Evolutionary conservation across 495 filamentous ascomycete species (phyloP).

Genomic region (Arthonia radiata): DNA sequence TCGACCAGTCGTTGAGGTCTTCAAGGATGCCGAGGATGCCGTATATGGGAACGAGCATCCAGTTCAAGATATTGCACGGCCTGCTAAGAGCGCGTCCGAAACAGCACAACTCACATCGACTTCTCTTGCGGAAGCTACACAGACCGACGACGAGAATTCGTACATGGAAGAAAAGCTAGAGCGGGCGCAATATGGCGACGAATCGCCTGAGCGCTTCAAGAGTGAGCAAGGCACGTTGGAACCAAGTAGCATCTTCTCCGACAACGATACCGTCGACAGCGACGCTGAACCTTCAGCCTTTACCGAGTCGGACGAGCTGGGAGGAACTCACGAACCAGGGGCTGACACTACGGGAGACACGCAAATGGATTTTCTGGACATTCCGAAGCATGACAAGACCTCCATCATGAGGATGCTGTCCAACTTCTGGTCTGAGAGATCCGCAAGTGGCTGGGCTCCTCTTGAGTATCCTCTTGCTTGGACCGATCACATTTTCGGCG

Average conservation of each 20-base stretch:
- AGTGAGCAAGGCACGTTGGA: too few species aligned
- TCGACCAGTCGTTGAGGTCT: conserved; percentile 87
- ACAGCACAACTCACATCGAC: too few species aligned
- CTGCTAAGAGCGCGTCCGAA: too few species aligned
- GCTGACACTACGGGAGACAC: conserved; percentile 33
- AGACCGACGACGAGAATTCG: too few species aligned
- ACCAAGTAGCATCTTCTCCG: too few species aligned
- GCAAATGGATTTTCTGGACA: conserved; percentile 34
- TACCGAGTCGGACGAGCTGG: conserved; percentile 42
- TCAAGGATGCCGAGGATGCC: conserved; percentile 74
- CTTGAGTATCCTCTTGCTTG: conserved; percentile 79
- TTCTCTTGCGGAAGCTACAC: too few species aligned
- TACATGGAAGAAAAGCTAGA: too few species aligned
- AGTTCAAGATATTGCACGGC: conserved; percentile 28
- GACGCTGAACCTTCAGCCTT: conserved; percentile 39
- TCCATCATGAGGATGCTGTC: conserved; percentile 85
- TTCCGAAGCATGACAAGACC: conserved; percentile 74
- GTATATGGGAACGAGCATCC: conserved; percentile 60
- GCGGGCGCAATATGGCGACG: too few species aligned
- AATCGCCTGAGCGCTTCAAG: too few species aligned
- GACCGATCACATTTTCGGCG: conserved; percentile 83
- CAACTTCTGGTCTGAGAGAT: conserved; percentile 96
- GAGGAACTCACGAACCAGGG: conserved; percentile 35
- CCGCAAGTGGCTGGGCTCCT: conserved; percentile 83
- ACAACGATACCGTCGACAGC: conserved; percentile 45